Conservation (phyloP, 352 stramenopile genomes). For the Pythium dissotocum region DNA sequence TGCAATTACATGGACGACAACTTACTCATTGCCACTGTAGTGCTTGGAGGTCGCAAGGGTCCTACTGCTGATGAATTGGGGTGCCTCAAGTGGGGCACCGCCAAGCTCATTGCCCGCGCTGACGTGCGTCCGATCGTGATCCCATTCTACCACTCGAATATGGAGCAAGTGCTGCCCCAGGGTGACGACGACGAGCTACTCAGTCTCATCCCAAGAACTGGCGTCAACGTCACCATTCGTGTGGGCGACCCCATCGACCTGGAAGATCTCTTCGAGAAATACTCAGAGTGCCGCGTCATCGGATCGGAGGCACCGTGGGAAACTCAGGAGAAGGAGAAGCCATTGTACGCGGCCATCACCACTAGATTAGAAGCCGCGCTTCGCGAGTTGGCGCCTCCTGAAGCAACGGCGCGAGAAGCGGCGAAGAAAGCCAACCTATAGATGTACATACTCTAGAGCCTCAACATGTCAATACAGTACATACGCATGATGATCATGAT, state of each 20-base stretch:
- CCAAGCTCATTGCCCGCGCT: conserved; percentile 82
- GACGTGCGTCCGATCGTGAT: conserved; percentile 72
- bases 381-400: conserved; percentile 43
- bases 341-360: conserved; percentile 84
- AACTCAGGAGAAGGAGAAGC: conserved; percentile 65
- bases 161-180: conserved; percentile 88
- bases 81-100: conserved; percentile 85
- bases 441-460: background rate
- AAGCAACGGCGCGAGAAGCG: background rate
- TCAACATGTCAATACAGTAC: background rate
- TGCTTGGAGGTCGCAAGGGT: conserved; percentile 64
- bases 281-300: conserved; percentile 44
- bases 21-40: conserved; percentile 24
- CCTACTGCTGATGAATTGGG: conserved; percentile 72
- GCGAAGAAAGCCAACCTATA: background rate
- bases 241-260: conserved; percentile 81
- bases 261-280: conserved; percentile 78
- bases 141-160: conserved; percentile 87
- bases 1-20: background rate
- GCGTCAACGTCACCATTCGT: conserved; percentile 53
- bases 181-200: conserved; percentile 74
- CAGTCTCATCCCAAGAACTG: conserved; percentile 54
- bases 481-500: no score
- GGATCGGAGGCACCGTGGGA: conserved; percentile 48
- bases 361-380: conserved; percentile 81